These are phyloP conservation scores for Galium porrigens DNA, from an alignment of 305 asterid genomes.

Conservation along the genomic window DNA sequence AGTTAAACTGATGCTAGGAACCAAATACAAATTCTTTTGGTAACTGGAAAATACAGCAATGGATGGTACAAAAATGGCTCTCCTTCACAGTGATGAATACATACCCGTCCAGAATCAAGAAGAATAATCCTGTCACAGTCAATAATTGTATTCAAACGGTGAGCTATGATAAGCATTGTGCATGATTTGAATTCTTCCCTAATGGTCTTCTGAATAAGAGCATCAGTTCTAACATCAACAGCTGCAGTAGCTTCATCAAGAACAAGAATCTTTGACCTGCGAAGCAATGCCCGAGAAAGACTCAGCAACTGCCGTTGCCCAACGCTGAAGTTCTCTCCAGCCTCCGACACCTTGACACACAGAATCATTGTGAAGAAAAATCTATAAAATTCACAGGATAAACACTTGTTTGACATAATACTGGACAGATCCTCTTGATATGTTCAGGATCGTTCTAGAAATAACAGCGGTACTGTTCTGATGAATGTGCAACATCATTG, in stretches of 20 bases:
- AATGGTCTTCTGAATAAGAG: slow-evolving; percentile 79
- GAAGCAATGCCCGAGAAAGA: slow-evolving; percentile 85
- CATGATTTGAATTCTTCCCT: slow-evolving; percentile 72
- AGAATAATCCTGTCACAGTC: slow-evolving; percentile 72
- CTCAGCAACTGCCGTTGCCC: slow-evolving; percentile 88
- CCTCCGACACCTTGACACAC: slow-evolving; percentile 56
- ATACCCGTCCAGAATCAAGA: slow-evolving; percentile 71
- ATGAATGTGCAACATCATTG: not conserved
- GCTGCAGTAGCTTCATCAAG: slow-evolving; percentile 98
- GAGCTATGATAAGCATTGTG: slow-evolving; percentile 93
- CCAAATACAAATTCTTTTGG: not conserved
- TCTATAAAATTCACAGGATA: not conserved
- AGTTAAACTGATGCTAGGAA: not conserved
- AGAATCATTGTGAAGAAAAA: not conserved
- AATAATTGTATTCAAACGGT: slow-evolving; percentile 77
- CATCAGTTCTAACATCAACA: slow-evolving; percentile 88
- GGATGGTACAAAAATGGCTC: not conserved
- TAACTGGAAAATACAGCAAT: not conserved
- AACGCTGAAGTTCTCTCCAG: slow-evolving; percentile 89
- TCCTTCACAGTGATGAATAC: not conserved
- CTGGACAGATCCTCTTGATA: not conserved
- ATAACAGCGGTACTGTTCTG: not conserved
- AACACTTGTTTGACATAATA: too few relatives aligned
- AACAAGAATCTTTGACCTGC: slow-evolving; percentile 83
- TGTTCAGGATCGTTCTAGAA: not conserved